Conservation (phyloP, 768 basidiomycete species). For the Mycena filopes region DNA sequence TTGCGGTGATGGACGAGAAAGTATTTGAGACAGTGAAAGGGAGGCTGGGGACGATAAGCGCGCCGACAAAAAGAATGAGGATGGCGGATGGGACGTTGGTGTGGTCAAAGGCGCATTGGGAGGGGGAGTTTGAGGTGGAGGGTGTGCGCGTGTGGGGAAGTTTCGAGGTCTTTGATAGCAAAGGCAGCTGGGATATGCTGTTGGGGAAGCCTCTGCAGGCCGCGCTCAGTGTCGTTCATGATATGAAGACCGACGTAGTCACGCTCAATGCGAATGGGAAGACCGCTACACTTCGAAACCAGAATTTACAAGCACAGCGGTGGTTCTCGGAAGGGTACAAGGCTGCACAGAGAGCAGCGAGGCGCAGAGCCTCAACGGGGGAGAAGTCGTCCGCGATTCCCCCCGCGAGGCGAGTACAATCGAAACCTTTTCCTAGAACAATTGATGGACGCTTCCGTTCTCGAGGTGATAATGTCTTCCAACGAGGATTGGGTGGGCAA, state of each 20-base stretch:
- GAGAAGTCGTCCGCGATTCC: slow-evolving; percentile 2
- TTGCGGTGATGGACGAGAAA: slow-evolving; percentile 36
- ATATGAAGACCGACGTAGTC: neutral
- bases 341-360: neutral
- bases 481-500: too few relatives aligned
- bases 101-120: slow-evolving; percentile 27
- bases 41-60: slow-evolving; percentile 22
- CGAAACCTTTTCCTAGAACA: neutral
- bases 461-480: too few relatives aligned
- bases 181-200: neutral
- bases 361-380: slow-evolving; percentile 13
- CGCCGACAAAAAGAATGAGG: neutral
- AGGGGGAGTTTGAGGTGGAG: slow-evolving; percentile 33
- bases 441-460: too few relatives aligned
- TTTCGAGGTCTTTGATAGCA: slow-evolving; percentile 3
- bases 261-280: neutral
- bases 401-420: slow-evolving; percentile 21
- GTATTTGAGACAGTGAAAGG: slow-evolving; percentile 27
- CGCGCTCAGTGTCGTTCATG: neutral
- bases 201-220: neutral
- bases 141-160: neutral
- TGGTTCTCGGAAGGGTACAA: neutral
- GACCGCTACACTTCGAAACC: neutral
- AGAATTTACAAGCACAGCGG: neutral
- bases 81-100: neutral